These are phyloP conservation scores for Heterobasidion annosum DNA, from an alignment of 1,284 basidiomycete species.

Conservation along the genomic window DNA sequence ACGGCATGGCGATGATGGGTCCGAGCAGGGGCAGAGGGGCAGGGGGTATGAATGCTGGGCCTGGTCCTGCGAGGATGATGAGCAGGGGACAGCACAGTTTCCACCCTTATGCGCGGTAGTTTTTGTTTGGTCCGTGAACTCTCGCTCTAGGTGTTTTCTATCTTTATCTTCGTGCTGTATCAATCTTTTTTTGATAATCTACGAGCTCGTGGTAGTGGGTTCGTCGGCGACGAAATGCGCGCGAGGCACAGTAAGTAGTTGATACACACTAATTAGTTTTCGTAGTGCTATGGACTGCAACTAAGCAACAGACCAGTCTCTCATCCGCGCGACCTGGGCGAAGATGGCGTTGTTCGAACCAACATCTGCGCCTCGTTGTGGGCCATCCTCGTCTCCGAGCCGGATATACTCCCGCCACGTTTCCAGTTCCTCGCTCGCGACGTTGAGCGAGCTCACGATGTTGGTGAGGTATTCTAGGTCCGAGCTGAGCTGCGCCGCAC, in stretches of 20 bases:
- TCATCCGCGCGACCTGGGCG: not conserved
- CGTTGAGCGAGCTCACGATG: constrained; percentile 86
- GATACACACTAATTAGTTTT: too few species aligned
- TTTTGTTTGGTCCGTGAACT: not conserved
- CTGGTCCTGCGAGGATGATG: constrained; percentile 44
- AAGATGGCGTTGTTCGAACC: not conserved
- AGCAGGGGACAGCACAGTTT: constrained; percentile 50
- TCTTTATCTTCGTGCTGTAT: not conserved
- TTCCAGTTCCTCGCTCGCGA: constrained; percentile 70
- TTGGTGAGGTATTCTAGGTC: constrained; percentile 88
- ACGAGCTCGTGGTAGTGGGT: not conserved
- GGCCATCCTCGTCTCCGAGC: constrained; percentile 32
- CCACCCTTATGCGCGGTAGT: constrained; percentile 49
- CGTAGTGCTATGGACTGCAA: not conserved
- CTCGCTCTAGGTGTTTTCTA: not conserved
- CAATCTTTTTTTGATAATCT: not conserved
- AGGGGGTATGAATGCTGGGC: constrained; percentile 32
- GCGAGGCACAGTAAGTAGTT: not conserved
- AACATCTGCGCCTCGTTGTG: not conserved
- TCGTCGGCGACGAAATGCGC: not conserved
- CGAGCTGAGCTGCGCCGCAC: constrained; percentile 77
- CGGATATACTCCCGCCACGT: constrained; percentile 63
- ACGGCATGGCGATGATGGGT: constrained; percentile 22
- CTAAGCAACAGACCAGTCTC: not conserved
- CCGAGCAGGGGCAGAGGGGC: constrained; percentile 18